phyloP scores from a whole-genome alignment of 176 grass and related monocot species.

The Carex pumila region DNA sequence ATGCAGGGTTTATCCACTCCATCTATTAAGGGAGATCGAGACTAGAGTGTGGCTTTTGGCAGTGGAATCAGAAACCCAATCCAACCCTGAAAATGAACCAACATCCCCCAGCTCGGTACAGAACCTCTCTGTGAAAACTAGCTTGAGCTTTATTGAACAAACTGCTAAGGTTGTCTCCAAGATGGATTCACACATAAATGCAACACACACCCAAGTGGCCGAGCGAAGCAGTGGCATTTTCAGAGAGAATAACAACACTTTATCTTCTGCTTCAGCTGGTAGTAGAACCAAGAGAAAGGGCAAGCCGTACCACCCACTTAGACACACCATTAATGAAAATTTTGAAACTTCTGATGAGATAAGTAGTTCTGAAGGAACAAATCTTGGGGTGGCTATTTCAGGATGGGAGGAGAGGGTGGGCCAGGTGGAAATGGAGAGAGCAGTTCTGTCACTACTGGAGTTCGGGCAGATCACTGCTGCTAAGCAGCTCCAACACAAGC shows the following conservation, averaged over 20 bases:
- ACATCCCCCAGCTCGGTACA: conserved; percentile 39
- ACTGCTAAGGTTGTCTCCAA: conserved; percentile 79
- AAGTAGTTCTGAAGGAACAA: conserved; percentile 46
- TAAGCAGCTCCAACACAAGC: conserved; percentile 90
- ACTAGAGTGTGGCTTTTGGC: conserved; percentile 98
- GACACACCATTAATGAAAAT: conserved; percentile 41
- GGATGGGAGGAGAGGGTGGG: conserved; percentile 88
- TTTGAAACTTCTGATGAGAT: conserved; percentile 48
- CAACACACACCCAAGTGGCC: conserved; percentile 29
- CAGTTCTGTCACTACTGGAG: conserved; percentile 88
- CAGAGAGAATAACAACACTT: conserved; percentile 40
- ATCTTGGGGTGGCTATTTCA: conserved; percentile 68
- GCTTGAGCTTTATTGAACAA: conserved; percentile 78
- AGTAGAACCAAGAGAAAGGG: conserved; percentile 59
- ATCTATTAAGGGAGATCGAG: conserved; percentile 93
- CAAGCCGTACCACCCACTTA: conserved; percentile 50
- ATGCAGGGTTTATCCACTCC: conserved; percentile 83
- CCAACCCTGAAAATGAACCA: conserved; percentile 52
- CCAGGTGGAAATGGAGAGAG: conserved; percentile 86
- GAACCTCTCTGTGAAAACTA: conserved; percentile 49
- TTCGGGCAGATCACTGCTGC: conserved; percentile 98
- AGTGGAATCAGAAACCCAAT: conserved; percentile 82
- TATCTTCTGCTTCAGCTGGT: conserved; percentile 40
- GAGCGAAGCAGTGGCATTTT: conserved; percentile 49
- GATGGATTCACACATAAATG: conserved; percentile 90